Evolutionary conservation across 495 filamentous ascomycete genomes (phyloP).

Genomic region (Daldinia decipiens): DNA sequence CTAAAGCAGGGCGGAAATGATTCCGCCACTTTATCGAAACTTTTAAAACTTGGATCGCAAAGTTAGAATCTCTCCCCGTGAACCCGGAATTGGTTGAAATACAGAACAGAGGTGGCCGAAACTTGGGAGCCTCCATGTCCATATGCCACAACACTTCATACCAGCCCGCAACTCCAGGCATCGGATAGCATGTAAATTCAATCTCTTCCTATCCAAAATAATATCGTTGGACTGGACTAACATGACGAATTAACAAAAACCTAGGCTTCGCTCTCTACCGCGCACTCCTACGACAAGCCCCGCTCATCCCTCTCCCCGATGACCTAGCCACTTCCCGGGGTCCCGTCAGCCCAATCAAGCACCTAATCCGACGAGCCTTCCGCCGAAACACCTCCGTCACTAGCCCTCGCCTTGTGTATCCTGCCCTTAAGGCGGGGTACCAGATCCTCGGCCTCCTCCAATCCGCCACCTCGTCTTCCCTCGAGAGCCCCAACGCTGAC

Average conservation of each 20-base stretch:
- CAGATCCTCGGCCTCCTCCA: constrained; percentile 55
- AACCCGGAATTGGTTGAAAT: constrained; percentile 8
- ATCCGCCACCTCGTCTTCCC: constrained; percentile 19
- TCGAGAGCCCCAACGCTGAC: constrained; percentile 29
- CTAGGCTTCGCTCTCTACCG: constrained; percentile 78
- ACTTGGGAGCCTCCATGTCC: constrained; percentile 33
- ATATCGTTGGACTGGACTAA: not conserved
- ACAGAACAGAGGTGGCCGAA: constrained; percentile 14
- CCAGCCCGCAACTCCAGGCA: constrained; percentile 63
- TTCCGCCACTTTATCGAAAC: constrained; percentile 21
- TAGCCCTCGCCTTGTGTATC: constrained; percentile 63
- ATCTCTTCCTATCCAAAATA: not conserved
- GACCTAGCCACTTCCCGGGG: constrained; percentile 55
- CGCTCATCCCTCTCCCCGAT: constrained; percentile 57
- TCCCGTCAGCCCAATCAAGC: constrained; percentile 53
- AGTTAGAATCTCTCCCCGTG: not conserved
- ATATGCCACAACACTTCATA: constrained; percentile 58
- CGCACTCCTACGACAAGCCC: constrained; percentile 71
- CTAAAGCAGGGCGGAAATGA: constrained; percentile 14
- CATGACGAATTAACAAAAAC: not conserved
- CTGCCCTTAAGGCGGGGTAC: constrained; percentile 73
- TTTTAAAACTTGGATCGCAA: not conserved
- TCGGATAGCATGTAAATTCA: constrained; percentile 70
- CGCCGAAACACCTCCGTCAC: constrained; percentile 64
- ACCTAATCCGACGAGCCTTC: constrained; percentile 66